Percentiles rank a stretch among this genome's conserved stretches.
These are phyloP conservation scores for Cymbomonas tetramitiformis DNA, from an alignment of 139 green algal species.

Conservation along the genomic window DNA sequence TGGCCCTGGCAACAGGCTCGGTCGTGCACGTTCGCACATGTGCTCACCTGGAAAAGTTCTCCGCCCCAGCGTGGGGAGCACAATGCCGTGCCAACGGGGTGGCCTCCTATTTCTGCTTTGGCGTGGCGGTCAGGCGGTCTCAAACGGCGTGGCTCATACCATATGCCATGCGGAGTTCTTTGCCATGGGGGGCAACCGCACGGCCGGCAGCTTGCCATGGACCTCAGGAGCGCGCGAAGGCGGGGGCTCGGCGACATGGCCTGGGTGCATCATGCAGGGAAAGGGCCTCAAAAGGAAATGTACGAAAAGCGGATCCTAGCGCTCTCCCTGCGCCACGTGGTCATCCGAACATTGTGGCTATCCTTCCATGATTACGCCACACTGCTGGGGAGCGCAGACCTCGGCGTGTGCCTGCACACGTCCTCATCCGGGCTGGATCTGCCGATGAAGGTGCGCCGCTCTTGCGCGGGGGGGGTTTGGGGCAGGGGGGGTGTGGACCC, in stretches of 20 bases:
- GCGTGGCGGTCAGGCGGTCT: too few relatives aligned
- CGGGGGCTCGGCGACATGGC: background rate
- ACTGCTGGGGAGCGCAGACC: constrained; percentile 69
- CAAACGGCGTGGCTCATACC: too few relatives aligned
- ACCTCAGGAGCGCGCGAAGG: background rate
- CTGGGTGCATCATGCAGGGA: constrained; percentile 4
- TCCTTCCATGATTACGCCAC: constrained; percentile 73
- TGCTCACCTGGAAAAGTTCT: too few relatives aligned
- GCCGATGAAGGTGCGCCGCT: constrained; percentile 77
- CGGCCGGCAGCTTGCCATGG: too few relatives aligned
- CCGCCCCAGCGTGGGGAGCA: too few relatives aligned
- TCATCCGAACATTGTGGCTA: constrained; percentile 76
- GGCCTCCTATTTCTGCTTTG: too few relatives aligned
- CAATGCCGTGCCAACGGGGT: too few relatives aligned
- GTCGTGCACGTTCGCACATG: too few relatives aligned
- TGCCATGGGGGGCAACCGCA: too few relatives aligned
- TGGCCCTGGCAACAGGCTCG: too few relatives aligned
- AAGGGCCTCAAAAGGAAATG: constrained; percentile 55
- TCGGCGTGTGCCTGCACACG: constrained; percentile 81
- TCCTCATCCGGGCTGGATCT: constrained; percentile 83
- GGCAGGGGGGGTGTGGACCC: background rate
- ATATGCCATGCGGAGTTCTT: too few relatives aligned
- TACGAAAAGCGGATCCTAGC: constrained; percentile 49
- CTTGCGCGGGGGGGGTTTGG: background rate
- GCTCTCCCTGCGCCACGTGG: constrained; percentile 50